A percentile compares a stretch with the other conserved stretches of the same genome.
Conservation (phyloP, 805 yeast species). For the Candida boleticola region DNA sequence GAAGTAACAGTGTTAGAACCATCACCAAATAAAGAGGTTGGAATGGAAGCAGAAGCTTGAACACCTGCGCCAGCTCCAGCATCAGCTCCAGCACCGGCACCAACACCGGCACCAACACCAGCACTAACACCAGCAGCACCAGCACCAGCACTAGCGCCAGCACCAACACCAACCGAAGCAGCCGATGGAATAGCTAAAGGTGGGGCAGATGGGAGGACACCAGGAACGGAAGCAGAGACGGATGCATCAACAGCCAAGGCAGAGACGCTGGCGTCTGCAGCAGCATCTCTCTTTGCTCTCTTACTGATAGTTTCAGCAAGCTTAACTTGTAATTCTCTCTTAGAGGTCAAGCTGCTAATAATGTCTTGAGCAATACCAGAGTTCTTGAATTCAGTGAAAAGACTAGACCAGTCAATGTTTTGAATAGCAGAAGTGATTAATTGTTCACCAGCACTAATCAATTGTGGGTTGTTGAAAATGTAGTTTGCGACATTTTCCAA, state of each 20-base stretch:
- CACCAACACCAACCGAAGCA: background rate
- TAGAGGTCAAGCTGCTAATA: conserved; percentile 11
- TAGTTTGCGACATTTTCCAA: conserved; percentile 20
- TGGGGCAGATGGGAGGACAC: background rate
- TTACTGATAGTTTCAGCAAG: conserved; percentile 13
- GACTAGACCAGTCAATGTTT: conserved; percentile 18
- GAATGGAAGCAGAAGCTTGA: background rate
- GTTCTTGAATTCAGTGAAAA: conserved; percentile 23
- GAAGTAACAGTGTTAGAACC: conserved; percentile 6
- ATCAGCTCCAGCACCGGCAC: conserved; percentile 3
- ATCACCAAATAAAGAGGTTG: conserved; percentile 5
- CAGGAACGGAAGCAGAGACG: conserved; percentile 2
- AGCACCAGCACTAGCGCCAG: background rate
- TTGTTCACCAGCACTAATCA: conserved; percentile 17
- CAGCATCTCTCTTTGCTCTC: conserved; percentile 12
- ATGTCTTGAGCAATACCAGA: conserved; percentile 22
- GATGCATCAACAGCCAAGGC: background rate
- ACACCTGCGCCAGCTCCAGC: conserved; percentile 4
- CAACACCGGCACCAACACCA: background rate
- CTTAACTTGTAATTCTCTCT: conserved; percentile 10
- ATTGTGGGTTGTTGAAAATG: conserved; percentile 20
- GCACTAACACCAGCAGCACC: background rate
- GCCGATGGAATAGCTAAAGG: too few species aligned
- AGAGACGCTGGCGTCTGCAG: background rate
- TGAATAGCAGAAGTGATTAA: conserved; percentile 20